These are phyloP conservation scores for Begonia peltatifolia DNA, from an alignment of 306 rosid species.

Conservation along the genomic window DNA sequence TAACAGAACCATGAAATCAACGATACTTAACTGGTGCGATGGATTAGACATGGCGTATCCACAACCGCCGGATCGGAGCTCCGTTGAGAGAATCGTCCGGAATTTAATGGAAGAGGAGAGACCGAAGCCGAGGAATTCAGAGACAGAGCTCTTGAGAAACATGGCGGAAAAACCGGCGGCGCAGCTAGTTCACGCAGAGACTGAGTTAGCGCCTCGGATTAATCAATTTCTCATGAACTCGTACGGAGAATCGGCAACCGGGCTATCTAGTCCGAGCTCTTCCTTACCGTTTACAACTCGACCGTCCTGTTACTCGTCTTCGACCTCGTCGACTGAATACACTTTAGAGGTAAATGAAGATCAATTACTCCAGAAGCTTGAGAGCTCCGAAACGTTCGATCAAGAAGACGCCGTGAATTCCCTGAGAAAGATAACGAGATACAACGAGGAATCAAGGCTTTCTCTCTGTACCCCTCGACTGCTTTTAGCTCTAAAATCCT, in stretches of 20 bases:
- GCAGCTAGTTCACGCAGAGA: slow-evolving; percentile 61
- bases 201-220: slow-evolving; percentile 59
- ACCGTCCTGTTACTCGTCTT: slow-evolving; percentile 27
- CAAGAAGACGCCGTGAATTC: slow-evolving; percentile 51
- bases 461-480: slow-evolving; percentile 43
- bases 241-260: slow-evolving; percentile 31
- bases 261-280: slow-evolving; percentile 33
- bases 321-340: slow-evolving; percentile 40
- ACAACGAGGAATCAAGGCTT: slow-evolving; percentile 34
- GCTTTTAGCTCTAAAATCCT: slow-evolving; percentile 23
- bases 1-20: slow-evolving; percentile 42
- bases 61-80: slow-evolving; percentile 25
- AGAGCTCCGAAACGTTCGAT: slow-evolving; percentile 38
- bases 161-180: slow-evolving; percentile 55
- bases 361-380: slow-evolving; percentile 23
- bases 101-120: slow-evolving; percentile 12
- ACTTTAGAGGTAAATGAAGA: slow-evolving; percentile 37
- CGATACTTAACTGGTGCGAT: slow-evolving; percentile 57
- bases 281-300: slow-evolving; percentile 59
- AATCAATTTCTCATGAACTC: slow-evolving; percentile 29
- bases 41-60: slow-evolving; percentile 21
- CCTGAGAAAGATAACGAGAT: slow-evolving; percentile 44
- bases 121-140: slow-evolving; percentile 26
- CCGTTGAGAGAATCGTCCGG: slow-evolving; percentile 26
- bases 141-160: slow-evolving; percentile 42